Evolutionary conservation across 1,284 basidiomycete species (phyloP).

Genomic region (Trichosporon inkin): DNA sequence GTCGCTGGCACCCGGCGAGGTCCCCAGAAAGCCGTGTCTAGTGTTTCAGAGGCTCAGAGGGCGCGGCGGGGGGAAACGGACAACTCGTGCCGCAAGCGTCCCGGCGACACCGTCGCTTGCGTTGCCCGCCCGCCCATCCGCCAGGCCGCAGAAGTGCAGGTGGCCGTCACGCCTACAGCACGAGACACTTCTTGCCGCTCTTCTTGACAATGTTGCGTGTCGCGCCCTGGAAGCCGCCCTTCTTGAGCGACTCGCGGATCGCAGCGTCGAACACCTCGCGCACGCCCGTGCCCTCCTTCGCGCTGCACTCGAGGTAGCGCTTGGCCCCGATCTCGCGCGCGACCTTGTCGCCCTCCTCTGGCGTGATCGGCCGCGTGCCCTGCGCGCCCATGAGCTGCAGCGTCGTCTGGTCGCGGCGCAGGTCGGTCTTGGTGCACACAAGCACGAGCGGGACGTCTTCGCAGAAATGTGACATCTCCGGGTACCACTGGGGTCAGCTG

Average conservation of each 20-base stretch:
- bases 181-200: conserved; percentile 71
- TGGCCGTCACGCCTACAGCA: conserved; percentile 55
- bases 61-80: background rate
- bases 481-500: conserved; percentile 70
- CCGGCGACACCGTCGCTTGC: no score
- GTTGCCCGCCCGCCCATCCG: background rate
- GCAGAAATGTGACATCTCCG: conserved; percentile 96
- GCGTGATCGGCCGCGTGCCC: conserved; percentile 75
- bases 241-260: conserved; percentile 75
- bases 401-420: conserved; percentile 81
- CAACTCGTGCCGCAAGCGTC: background rate
- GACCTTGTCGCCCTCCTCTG: conserved; percentile 71
- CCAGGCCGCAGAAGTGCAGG: background rate
- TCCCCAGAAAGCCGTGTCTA: no score
- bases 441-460: conserved; percentile 87
- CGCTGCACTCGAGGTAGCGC: conserved; percentile 85
- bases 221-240: conserved; percentile 61
- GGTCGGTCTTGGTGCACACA: conserved; percentile 89
- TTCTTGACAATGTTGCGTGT: conserved; percentile 58
- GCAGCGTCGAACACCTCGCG: conserved; percentile 90
- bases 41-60: background rate
- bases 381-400: conserved; percentile 89
- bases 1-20: background rate
- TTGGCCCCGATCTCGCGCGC: conserved; percentile 91
- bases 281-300: conserved; percentile 83